A percentile compares a stretch with the other conserved stretches of the same genome.
These are phyloP conservation scores for Cladosporium sp. DNA, from an alignment of 2,329 filamentous ascomycete species.

Conservation along the genomic window DNA sequence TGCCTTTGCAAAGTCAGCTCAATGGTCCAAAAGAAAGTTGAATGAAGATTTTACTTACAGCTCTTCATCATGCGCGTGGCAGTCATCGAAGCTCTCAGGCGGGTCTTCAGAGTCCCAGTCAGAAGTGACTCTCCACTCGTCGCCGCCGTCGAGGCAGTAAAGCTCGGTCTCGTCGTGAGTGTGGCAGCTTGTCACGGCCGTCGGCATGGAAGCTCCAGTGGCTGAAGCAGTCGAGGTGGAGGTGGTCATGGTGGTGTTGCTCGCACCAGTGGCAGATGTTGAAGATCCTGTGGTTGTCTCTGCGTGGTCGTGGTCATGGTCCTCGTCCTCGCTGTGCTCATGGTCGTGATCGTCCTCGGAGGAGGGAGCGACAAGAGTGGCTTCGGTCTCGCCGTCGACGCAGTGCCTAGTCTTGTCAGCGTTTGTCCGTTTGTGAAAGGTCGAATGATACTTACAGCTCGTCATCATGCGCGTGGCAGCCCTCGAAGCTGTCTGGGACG, in stretches of 20 bases:
- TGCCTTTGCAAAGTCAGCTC: conserved; percentile 3
- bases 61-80: conserved; percentile 2
- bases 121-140: conserved; percentile 7
- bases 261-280: not conserved
- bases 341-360: conserved; percentile 4
- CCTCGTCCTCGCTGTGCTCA: not conserved
- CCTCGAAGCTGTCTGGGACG: conserved; percentile 2
- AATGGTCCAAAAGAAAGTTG: not conserved
- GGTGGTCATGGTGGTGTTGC: not conserved
- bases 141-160: conserved; percentile 5
- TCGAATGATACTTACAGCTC: not conserved
- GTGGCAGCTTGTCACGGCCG: conserved; percentile 8
- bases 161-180: conserved; percentile 3
- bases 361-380: not conserved
- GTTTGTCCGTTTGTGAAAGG: not conserved
- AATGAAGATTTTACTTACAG: not conserved
- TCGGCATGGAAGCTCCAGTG: not conserved
- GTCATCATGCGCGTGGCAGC: conserved; percentile 7
- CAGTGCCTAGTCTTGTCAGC: not conserved
- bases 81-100: not conserved
- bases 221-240: conserved; percentile 3
- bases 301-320: not conserved
- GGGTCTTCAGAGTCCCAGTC: not conserved
- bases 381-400: not conserved
- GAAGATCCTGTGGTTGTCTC: not conserved